Conservation (phyloP, 2,329 filamentous ascomycete species). For the Colletotrichum eremochloae region DNA sequence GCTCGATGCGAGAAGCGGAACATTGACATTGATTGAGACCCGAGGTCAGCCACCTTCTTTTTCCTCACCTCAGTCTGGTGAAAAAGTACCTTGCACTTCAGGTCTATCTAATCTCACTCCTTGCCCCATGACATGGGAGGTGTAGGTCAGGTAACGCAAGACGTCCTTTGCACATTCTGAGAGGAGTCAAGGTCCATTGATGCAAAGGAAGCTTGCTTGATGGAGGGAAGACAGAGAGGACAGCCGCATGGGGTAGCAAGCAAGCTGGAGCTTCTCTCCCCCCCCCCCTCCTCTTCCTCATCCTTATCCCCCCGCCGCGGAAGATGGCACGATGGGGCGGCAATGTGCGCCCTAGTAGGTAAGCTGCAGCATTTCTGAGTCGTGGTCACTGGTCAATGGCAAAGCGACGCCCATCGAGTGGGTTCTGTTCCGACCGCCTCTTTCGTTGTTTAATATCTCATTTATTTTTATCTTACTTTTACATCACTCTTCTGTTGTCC, state of each 20-base stretch:
- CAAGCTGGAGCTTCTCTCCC: slow-evolving; percentile 8
- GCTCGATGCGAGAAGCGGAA: background rate
- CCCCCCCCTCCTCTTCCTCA: too few species aligned
- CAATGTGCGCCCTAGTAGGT: slow-evolving; percentile 11
- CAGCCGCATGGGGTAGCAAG: slow-evolving; percentile 26
- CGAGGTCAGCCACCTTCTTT: slow-evolving; percentile 20
- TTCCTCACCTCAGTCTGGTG: background rate
- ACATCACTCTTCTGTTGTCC: background rate
- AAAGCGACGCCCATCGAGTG: slow-evolving; percentile 14
- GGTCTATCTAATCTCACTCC: background rate
- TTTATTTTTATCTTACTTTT: slow-evolving; percentile 18
- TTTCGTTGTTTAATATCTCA: slow-evolving; percentile 21
- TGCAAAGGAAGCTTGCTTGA: background rate
- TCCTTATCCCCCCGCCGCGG: background rate
- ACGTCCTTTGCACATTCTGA: background rate
- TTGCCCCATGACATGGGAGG: background rate
- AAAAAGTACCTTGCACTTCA: slow-evolving; percentile 13
- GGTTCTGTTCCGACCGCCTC: slow-evolving; percentile 42
- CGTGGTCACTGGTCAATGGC: slow-evolving; percentile 41
- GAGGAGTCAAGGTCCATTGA: background rate
- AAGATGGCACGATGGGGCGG: slow-evolving; percentile 23
- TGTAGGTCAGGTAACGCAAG: background rate
- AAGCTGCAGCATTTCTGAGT: slow-evolving; percentile 31
- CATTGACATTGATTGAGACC: background rate
- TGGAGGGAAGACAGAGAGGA: background rate